Percentiles rank a stretch among this genome's conserved stretches.
phyloP scores from a whole-genome alignment of 2,329 filamentous ascomycete species.

The Ophiosphaerella korrae region DNA sequence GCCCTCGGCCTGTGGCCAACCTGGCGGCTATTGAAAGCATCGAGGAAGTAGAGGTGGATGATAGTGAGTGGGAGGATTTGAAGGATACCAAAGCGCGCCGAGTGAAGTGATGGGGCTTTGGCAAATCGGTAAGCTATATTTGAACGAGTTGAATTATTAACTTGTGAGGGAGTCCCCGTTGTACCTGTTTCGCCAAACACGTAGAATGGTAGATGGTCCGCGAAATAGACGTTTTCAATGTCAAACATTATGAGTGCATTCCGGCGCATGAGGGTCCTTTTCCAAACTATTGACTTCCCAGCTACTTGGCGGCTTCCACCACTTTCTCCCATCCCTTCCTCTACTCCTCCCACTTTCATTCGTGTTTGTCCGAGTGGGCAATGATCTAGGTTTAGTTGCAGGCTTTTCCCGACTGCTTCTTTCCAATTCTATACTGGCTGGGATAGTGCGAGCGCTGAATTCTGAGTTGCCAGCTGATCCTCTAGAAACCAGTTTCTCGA shows the following conservation, averaged over 20 bases:
- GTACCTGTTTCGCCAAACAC: neutral
- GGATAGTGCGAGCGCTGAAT: conserved; percentile 6
- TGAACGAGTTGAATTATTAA: neutral
- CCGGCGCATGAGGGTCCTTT: neutral
- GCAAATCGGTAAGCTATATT: neutral
- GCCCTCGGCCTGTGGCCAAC: neutral
- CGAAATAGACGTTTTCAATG: too few species aligned
- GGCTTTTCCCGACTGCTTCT: conserved; percentile 1
- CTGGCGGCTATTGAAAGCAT: neutral
- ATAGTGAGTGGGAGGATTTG: conserved; percentile 7
- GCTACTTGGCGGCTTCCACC: conserved; percentile 18
- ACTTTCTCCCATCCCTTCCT: conserved; percentile 4
- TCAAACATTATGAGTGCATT: neutral
- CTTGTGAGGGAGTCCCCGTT: neutral
- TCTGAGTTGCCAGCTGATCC: conserved; percentile 6
- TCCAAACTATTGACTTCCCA: conserved; percentile 10
- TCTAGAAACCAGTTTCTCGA: conserved; percentile 22
- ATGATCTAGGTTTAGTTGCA: neutral
- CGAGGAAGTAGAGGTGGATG: neutral
- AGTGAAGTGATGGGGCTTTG: neutral
- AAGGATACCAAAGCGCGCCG: neutral
- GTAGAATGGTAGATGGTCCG: too few species aligned
- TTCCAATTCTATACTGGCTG: neutral
- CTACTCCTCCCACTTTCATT: conserved; percentile 5
- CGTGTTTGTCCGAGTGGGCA: neutral